Evolutionary conservation across 257 asterid species (phyloP).

Genomic region (Primulina eburnea): DNA sequence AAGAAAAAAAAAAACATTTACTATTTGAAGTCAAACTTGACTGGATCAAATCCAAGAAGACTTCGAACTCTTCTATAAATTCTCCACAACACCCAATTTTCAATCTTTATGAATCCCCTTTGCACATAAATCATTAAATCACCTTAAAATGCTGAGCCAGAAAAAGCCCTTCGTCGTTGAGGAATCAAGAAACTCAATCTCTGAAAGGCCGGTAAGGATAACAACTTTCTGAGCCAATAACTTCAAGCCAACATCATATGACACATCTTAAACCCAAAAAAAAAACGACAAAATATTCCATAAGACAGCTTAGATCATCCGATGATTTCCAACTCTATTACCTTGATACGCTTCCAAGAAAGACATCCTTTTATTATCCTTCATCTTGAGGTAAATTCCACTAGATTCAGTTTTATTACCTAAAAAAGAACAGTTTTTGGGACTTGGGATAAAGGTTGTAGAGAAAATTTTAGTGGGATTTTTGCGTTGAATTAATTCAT

Average conservation of each 20-base stretch:
- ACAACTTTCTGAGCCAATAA: background rate
- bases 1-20: background rate
- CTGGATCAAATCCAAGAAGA: background rate
- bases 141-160: too few relatives aligned
- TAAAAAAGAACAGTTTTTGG: too few relatives aligned
- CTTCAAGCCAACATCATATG: slow-evolving; percentile 9
- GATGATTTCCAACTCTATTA: background rate
- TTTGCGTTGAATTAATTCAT: too few relatives aligned
- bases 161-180: background rate
- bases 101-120: background rate
- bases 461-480: too few relatives aligned
- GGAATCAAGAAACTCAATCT: slow-evolving; percentile 7
- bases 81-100: background rate
- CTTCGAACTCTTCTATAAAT: background rate
- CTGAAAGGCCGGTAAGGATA: too few relatives aligned
- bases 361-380: background rate
- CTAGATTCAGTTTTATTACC: background rate
- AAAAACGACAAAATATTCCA: background rate
- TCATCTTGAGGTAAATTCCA: background rate
- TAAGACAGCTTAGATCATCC: background rate
- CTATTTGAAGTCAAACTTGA: background rate
- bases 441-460: background rate
- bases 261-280: background rate
- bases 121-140: background rate
- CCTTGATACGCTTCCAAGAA: slow-evolving; percentile 8